These are phyloP conservation scores for Pseudogymnoascus sp. DNA, from an alignment of 2,329 filamentous ascomycete genomes.

Conservation along the genomic window DNA sequence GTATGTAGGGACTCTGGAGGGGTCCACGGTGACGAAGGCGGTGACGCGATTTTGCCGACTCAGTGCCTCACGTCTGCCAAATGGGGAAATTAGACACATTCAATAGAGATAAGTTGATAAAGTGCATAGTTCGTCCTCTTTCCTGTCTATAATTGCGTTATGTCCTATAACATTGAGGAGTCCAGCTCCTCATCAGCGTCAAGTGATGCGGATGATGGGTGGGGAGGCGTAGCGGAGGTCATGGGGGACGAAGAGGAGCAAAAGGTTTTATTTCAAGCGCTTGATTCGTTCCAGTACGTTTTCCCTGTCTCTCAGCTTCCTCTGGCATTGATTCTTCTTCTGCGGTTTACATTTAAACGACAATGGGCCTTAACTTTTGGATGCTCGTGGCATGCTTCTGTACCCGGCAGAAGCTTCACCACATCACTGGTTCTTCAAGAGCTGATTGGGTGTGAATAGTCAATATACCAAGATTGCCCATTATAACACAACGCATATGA, in stretches of 20 bases:
- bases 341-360: slow-evolving; percentile 3
- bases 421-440: background rate
- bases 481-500: slow-evolving; percentile 81
- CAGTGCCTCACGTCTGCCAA: background rate
- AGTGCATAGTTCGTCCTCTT: slow-evolving; percentile 2
- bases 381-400: slow-evolving; percentile 10
- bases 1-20: background rate
- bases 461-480: slow-evolving; percentile 81
- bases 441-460: slow-evolving; percentile 34
- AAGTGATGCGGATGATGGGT: slow-evolving; percentile 2
- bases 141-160: background rate
- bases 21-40: slow-evolving; percentile 2
- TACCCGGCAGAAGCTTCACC: slow-evolving; percentile 1
- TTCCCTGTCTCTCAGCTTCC: background rate
- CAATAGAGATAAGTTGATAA: background rate
- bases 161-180: slow-evolving; percentile 3
- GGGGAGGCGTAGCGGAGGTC: background rate
- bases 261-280: slow-evolving; percentile 66
- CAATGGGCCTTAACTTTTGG: background rate
- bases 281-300: slow-evolving; percentile 84
- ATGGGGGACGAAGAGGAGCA: slow-evolving; percentile 70
- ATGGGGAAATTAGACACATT: background rate
- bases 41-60: background rate
- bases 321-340: background rate
- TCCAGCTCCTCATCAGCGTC: background rate